Evolutionary conservation across 1,284 basidiomycete genomes (phyloP), one percentile per base, ranked within the genome.

Genomic region (Xerocomus minutiporus): DNA sequence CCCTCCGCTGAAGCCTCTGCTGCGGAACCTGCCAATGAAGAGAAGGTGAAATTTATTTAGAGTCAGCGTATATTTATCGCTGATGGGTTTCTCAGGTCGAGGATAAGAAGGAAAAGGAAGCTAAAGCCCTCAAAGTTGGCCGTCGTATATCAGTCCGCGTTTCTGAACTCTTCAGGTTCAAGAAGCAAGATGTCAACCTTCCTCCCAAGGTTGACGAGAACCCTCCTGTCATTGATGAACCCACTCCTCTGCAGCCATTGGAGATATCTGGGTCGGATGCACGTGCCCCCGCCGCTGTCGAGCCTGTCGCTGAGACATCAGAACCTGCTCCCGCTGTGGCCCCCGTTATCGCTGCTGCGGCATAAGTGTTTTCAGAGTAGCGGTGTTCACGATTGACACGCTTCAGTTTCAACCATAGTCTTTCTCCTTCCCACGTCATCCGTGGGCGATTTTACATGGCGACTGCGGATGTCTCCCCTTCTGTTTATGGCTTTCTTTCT

Each of bases 181-280:
- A 84, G 79, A 77, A 83, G 71, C 66, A 77, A 36, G 88, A 88
- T 68, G 77, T 82, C 46, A 69, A 79, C 42, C 71, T 86, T 8
- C 86, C 88, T 50, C 80, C 91, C 52, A 91, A 92, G 77, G 89
- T 93, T 54, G 89, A 91, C 60, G 87, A 88, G 75, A 79, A 86
- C 62, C 86, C 88, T 29, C 84, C 85, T 52, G 86, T 85, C 76
- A 85, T 89, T 58, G 86, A 86, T 52, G 83, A 88, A 73, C 85
- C 86, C 47, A 64, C 76, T 48, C 84, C 84, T 29, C 82, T 88
- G 57, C 85, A 84, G 53, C 86, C 87, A 57, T 76, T 89, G 56
- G 89, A 90, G 73, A 82, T 87, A 71, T 86, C 84, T 28, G 83
- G 72, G 32, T 65, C 62, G 26, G 67, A 71, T 39, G 68, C 71